A percentile compares a stretch with the other conserved stretches of the same genome.
Conservation (phyloP, 768 basidiomycete species). For the Termitomyces heimii region DNA sequence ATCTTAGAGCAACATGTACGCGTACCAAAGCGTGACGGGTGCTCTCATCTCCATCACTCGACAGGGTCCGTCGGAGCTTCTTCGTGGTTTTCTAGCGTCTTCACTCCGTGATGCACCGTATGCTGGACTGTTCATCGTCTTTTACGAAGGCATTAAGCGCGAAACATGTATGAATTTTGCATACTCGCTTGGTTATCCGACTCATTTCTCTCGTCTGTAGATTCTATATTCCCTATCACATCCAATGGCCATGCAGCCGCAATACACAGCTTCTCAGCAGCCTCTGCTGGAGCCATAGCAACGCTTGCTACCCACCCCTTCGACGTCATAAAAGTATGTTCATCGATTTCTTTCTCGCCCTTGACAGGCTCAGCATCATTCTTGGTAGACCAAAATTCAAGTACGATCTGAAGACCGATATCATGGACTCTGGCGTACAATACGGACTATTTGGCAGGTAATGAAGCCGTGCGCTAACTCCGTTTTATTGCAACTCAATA, state of each 20-base stretch:
- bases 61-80: conserved; percentile 74
- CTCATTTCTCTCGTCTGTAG: conserved; percentile 19
- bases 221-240: conserved; percentile 33
- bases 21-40: conserved; percentile 54
- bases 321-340: conserved; percentile 80
- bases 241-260: conserved; percentile 41
- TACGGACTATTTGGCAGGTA: conserved; percentile 64
- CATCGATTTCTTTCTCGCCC: background rate
- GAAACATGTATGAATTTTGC: conserved; percentile 46
- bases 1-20: conserved; percentile 69
- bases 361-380: background rate
- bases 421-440: conserved; percentile 61
- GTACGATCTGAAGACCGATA: conserved; percentile 77
- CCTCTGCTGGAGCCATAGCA: conserved; percentile 77
- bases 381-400: conserved; percentile 79
- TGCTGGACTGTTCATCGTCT: conserved; percentile 83
- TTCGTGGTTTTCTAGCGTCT: conserved; percentile 83
- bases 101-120: conserved; percentile 94
- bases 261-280: conserved; percentile 64
- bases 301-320: conserved; percentile 89
- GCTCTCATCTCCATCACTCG: conserved; percentile 57
- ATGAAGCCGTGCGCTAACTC: conserved; percentile 14
- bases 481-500: background rate
- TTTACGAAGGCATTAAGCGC: conserved; percentile 83
- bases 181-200: background rate